Base-by-base conservation (phyloP, 441 rosid genomes). In the Metrosideros polymorpha region DNA sequence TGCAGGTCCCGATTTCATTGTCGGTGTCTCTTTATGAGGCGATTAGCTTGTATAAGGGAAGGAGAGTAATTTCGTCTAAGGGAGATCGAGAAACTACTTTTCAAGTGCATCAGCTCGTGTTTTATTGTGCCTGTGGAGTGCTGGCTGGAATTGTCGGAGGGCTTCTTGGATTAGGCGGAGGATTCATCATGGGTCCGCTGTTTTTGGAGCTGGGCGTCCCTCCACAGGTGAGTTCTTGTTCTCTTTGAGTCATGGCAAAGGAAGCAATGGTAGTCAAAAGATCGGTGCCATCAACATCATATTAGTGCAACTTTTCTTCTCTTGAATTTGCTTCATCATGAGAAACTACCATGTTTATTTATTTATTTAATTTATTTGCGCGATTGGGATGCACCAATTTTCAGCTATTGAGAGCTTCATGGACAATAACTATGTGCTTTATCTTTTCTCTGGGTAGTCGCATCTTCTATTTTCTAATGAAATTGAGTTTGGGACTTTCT, bases 131-230 rank as follows among this genome's bases (percentile, higher is more conserved):
- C 52, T 86, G 88, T 5, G 97, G 97, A 19, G 54, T 92, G 83
- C 47, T 94, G 54, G 97, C 96, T 7, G 97, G 97, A 5, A 4
- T 95, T 53, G 94, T 95, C 4, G 96, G 95, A 83, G 97, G 97
- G 24, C 90, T 95, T 84, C 94, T 95, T 32, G 97, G 97, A 87
- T 87, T 95, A 50, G 95, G 96, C 4, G 97, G 97, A 45, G 96
- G 96, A 61, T 95, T 95, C 86, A 93, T 95, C 85, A 94, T 95
- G 96, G 97, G 96, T 88, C 96, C 96, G 12, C 90, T 95, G 84
- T 95, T 95, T 90, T 88, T 95, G 79, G 97, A 95, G 91, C 92
- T 94, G 7, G 96, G 96, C 15, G 90, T 94, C 76, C 97, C 97
- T 8, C 96, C 96, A 85, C 95, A 94, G 94, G 95, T 93, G 49